These are phyloP conservation scores for Magnusiomyces starmeri DNA, from an alignment of 1,139 yeast species.

Conservation along the genomic window DNA sequence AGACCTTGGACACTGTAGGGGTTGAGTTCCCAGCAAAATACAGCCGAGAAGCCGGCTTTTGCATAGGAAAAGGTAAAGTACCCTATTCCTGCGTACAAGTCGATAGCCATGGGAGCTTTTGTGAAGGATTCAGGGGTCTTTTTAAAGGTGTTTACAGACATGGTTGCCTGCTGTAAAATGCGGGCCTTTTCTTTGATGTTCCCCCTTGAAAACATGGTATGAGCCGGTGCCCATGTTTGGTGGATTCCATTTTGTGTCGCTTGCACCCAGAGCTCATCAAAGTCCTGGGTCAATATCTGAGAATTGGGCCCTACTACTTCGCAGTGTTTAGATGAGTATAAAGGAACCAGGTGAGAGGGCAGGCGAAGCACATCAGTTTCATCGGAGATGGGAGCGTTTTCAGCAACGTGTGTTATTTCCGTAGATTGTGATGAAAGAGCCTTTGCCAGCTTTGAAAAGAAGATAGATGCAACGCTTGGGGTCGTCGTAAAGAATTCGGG, in stretches of 20 bases:
- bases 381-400: constrained; percentile 60
- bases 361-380: constrained; percentile 18
- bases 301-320: constrained; percentile 55
- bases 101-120: constrained; percentile 42
- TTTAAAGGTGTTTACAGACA: background rate
- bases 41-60: constrained; percentile 36
- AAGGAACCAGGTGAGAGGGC: constrained; percentile 9
- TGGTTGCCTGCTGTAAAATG: constrained; percentile 33
- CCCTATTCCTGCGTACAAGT: constrained; percentile 80
- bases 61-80: constrained; percentile 72
- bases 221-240: constrained; percentile 79
- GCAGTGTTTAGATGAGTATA: constrained; percentile 6
- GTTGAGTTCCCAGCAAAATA: constrained; percentile 78
- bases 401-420: constrained; percentile 67
- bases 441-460: too few species aligned
- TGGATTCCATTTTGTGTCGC: constrained; percentile 62
- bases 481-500: constrained; percentile 9
- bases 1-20: constrained; percentile 81
- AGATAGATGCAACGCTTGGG: background rate
- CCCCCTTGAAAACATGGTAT: constrained; percentile 88
- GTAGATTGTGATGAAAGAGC: too few species aligned
- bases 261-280: constrained; percentile 52
- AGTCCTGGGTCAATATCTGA: constrained; percentile 50
- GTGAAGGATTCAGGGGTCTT: background rate
- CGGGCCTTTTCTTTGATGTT: constrained; percentile 76